A percentile compares a stretch with the other conserved stretches of the same genome.
These are phyloP conservation scores for Colletotrichum camelliae DNA, from an alignment of 2,329 filamentous ascomycete genomes.

Conservation along the genomic window DNA sequence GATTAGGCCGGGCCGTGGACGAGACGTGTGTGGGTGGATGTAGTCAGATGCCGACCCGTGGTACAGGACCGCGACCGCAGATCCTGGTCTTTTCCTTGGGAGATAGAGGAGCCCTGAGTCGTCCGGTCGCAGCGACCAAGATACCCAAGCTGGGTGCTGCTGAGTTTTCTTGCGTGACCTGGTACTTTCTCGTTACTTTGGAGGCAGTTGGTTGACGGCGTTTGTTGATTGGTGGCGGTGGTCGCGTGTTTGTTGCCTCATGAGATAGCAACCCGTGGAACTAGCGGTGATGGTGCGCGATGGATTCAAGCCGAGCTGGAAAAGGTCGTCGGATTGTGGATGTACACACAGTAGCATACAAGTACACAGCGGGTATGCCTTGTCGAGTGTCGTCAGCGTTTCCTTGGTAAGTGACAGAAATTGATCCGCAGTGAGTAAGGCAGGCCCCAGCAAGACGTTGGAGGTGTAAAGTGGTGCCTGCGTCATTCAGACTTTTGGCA, in stretches of 20 bases:
- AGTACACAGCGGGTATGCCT: not conserved
- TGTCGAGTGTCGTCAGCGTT: not conserved
- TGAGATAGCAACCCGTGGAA: not conserved
- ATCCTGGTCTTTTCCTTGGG: slow-evolving; percentile 15
- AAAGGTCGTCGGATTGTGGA: not conserved
- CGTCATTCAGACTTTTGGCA: slow-evolving; percentile 3
- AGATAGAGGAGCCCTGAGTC: not conserved
- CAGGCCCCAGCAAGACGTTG: not conserved
- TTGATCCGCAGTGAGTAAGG: not conserved
- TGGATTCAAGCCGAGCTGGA: not conserved
- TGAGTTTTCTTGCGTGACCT: not conserved
- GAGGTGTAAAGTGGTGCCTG: not conserved
- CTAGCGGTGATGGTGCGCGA: not conserved
- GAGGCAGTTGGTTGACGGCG: not conserved
- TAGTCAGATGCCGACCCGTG: slow-evolving; percentile 19
- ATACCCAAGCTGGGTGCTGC: not conserved
- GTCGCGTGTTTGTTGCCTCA: not conserved
- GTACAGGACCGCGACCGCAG: slow-evolving; percentile 3
- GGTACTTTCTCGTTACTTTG: not conserved
- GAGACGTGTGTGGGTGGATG: slow-evolving; percentile 5
- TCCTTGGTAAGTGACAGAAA: not conserved
- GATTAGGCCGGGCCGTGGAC: not conserved
- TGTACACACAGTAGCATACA: not conserved
- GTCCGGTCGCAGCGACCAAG: slow-evolving; percentile 9
- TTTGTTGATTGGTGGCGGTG: not conserved